A percentile compares a stretch with the other conserved stretches of the same genome.
phyloP scores from a whole-genome alignment of 768 basidiomycete species.

The Rhodocollybia butyracea region DNA sequence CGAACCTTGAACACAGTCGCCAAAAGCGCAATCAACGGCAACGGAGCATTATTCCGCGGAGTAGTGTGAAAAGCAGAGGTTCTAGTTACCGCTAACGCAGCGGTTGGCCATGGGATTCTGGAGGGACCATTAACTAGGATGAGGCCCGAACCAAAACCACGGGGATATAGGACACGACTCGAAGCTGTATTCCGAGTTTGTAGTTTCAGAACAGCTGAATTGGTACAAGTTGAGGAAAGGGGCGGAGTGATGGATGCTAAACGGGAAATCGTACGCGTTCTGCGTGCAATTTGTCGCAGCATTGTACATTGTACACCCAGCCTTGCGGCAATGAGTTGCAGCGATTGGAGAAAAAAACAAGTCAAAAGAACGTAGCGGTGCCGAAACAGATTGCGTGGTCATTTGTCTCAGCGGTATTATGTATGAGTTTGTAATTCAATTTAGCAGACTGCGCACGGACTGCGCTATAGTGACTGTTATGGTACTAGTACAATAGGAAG shows the following conservation, averaged over 20 bases:
- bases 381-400: too few species aligned
- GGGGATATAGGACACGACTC: constrained; percentile 13
- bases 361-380: neutral
- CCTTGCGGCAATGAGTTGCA: constrained; percentile 5
- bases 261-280: neutral
- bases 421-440: too few species aligned
- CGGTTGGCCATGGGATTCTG: neutral
- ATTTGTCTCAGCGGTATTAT: too few species aligned
- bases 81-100: neutral
- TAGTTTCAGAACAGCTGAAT: neutral
- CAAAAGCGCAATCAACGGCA: constrained; percentile 53
- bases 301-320: constrained; percentile 13
- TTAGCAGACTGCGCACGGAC: too few species aligned
- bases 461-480: too few species aligned
- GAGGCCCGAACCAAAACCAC: constrained; percentile 14
- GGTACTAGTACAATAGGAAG: too few species aligned
- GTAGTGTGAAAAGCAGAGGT: constrained; percentile 40
- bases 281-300: neutral
- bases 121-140: constrained; percentile 11
- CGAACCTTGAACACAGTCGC: constrained; percentile 67
- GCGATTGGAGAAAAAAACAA: neutral
- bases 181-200: too few species aligned
- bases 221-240: constrained; percentile 13
- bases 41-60: constrained; percentile 21
- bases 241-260: constrained; percentile 5